These are phyloP conservation scores for Erodium trifolium DNA, from an alignment of 441 rosid species.

Conservation along the genomic window DNA sequence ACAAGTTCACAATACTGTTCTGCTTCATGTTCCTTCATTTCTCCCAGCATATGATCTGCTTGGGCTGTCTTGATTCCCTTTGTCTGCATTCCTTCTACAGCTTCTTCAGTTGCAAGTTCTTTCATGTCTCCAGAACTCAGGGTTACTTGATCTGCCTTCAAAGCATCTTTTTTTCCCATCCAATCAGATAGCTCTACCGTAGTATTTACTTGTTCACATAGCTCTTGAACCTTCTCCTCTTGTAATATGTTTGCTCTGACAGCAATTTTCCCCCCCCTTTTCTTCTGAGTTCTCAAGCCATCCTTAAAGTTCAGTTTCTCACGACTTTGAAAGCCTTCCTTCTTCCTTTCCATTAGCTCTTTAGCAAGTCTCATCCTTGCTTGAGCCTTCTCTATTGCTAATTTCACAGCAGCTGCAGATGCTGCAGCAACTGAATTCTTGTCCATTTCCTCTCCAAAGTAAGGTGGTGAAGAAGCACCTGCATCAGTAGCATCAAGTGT, in stretches of 20 bases:
- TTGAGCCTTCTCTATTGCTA: slow-evolving; percentile 86
- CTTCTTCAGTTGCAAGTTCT: slow-evolving; percentile 19
- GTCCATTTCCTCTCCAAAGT: slow-evolving; percentile 65
- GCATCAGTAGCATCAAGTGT: slow-evolving; percentile 28
- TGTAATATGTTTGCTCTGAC: slow-evolving; percentile 24
- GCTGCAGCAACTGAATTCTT: slow-evolving; percentile 69
- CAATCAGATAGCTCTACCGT: slow-evolving; percentile 17
- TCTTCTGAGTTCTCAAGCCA: slow-evolving; percentile 25
- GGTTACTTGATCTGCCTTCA: slow-evolving; percentile 20
- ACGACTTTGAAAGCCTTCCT: slow-evolving; percentile 38
- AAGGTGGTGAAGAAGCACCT: slow-evolving; percentile 49
- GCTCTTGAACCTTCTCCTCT: slow-evolving; percentile 23
- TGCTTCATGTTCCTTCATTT: slow-evolving; percentile 22
- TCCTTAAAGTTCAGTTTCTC: slow-evolving; percentile 9
- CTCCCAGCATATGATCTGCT: slow-evolving; percentile 16
- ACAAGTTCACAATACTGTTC: slow-evolving; percentile 5
- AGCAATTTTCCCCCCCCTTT: slow-evolving; percentile 23
- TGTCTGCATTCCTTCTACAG: slow-evolving; percentile 15
- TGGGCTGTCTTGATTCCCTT: slow-evolving; percentile 9
- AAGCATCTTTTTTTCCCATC: slow-evolving; percentile 16
- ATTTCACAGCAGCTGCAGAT: slow-evolving; percentile 84
- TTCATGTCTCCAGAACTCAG: slow-evolving; percentile 19
- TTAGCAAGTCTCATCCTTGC: slow-evolving; percentile 62
- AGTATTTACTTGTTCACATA: slow-evolving; percentile 6
- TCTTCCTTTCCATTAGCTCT: slow-evolving; percentile 67